Percentiles rank a stretch among this genome's conserved stretches.
Conservation (phyloP, 2,329 filamentous ascomycete genomes). For the Sporothrix pseudoabietina region DNA sequence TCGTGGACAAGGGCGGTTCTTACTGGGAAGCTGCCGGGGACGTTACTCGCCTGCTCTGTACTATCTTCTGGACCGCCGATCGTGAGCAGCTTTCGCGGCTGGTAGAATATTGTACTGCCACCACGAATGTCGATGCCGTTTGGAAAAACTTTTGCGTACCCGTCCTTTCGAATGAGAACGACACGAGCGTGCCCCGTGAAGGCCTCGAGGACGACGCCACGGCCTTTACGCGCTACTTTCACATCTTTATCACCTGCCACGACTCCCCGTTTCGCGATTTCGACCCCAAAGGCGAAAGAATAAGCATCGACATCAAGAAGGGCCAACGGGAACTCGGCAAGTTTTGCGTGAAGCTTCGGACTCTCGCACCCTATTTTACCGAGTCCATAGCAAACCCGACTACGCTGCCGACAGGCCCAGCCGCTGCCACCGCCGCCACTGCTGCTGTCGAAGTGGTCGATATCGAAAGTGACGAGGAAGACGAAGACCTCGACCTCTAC, state of each 20-base stretch:
- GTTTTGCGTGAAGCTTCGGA: constrained; percentile 36
- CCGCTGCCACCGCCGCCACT: not conserved
- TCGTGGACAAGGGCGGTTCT: constrained; percentile 28
- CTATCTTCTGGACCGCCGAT: constrained; percentile 27
- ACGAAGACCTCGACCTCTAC: constrained; percentile 6
- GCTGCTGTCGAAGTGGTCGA: constrained; percentile 9
- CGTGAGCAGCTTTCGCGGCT: constrained; percentile 25
- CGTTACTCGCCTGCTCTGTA: constrained; percentile 32
- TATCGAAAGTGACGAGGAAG: constrained; percentile 11
- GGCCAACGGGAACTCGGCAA: constrained; percentile 29
- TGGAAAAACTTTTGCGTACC: constrained; percentile 32
- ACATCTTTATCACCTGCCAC: constrained; percentile 34
- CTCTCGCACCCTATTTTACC: constrained; percentile 34
- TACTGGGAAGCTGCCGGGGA: constrained; percentile 32
- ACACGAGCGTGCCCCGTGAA: not conserved
- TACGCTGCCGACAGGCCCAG: not conserved
- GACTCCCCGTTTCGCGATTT: constrained; percentile 13
- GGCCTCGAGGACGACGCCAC: constrained; percentile 23
- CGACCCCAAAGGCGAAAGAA: constrained; percentile 22
- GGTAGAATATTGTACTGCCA: constrained; percentile 5
- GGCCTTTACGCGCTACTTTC: constrained; percentile 36
- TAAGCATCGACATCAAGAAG: constrained; percentile 25
- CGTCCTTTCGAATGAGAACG: not conserved
- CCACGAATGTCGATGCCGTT: constrained; percentile 1
- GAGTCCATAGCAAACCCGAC: not conserved